Conservation (phyloP, 2,329 filamentous ascomycete genomes). For the Arachnomyces sp. region DNA sequence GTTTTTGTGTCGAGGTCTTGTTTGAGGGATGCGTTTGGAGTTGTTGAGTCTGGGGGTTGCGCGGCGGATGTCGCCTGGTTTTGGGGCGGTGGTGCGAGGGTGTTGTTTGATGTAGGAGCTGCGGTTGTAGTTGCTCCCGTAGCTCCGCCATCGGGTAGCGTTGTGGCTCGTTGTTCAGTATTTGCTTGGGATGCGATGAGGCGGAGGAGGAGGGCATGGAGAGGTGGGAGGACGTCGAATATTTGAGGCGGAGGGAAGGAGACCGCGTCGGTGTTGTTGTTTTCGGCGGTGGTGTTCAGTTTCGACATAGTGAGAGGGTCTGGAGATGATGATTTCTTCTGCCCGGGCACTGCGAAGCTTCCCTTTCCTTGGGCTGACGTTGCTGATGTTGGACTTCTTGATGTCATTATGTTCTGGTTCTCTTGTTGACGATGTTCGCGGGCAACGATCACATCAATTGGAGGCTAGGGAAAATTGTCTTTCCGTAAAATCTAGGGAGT, state of each 20-base stretch:
- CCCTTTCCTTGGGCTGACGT: slow-evolving; percentile 1
- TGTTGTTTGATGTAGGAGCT: slow-evolving; percentile 17
- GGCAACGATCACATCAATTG: too few relatives aligned
- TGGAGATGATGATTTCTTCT: slow-evolving; percentile 6
- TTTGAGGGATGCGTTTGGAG: slow-evolving; percentile 18
- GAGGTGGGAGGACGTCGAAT: slow-evolving; percentile 77
- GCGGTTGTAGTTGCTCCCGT: slow-evolving; percentile 14
- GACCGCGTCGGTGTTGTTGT: slow-evolving; percentile 11
- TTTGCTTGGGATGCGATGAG: slow-evolving; percentile 49
- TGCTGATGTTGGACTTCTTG: not conserved
- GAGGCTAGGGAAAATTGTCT: too few relatives aligned
- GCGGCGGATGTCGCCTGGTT: slow-evolving; percentile 21
- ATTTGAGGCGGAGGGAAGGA: slow-evolving; percentile 68
- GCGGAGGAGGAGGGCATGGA: slow-evolving; percentile 69
- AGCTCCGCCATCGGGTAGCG: slow-evolving; percentile 16
- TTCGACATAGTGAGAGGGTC: slow-evolving; percentile 5
- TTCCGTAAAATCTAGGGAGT: too few relatives aligned
- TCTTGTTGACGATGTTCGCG: not conserved
- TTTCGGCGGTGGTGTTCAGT: not conserved
- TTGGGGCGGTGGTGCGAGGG: slow-evolving; percentile 18
- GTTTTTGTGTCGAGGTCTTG: slow-evolving; percentile 59
- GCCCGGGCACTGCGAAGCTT: slow-evolving; percentile 1
- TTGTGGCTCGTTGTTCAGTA: slow-evolving; percentile 28
- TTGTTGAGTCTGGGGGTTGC: slow-evolving; percentile 19
- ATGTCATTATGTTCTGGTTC: not conserved